These are phyloP conservation scores for Saturnispora mendoncae DNA, from an alignment of 805 yeast species.

Conservation along the genomic window DNA sequence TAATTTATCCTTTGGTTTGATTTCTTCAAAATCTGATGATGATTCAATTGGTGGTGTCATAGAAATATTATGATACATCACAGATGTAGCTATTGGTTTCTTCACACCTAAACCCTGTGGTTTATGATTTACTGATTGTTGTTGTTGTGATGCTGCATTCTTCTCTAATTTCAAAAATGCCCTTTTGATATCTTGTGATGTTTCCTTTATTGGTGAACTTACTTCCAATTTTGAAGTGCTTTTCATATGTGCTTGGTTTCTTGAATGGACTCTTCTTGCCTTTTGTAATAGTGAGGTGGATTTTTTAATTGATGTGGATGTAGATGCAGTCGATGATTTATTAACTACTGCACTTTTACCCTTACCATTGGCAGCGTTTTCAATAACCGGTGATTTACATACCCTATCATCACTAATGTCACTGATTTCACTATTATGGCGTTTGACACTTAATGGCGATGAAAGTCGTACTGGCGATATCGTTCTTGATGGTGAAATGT, in stretches of 20 bases:
- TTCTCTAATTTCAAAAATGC: slow-evolving; percentile 4
- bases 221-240: slow-evolving; percentile 1
- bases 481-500: not conserved
- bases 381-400: not conserved
- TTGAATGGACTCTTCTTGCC: slow-evolving; percentile 6
- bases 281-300: slow-evolving; percentile 5
- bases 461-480: not conserved
- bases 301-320: slow-evolving; percentile 1
- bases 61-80: not conserved
- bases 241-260: slow-evolving; percentile 7
- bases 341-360: too few relatives aligned
- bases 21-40: not conserved
- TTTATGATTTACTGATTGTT: too few relatives aligned
- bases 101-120: not conserved
- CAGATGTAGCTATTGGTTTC: not conserved
- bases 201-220: not conserved
- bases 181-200: slow-evolving; percentile 3
- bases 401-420: not conserved
- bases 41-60: not conserved
- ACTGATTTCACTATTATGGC: not conserved
- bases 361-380: not conserved
- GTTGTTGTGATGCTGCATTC: not conserved
- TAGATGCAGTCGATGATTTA: not conserved
- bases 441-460: slow-evolving; percentile 6
- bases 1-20: not conserved